Evolutionary conservation across 495 filamentous ascomycete genomes (phyloP).

Genomic region (Talaromyces adpressus): DNA sequence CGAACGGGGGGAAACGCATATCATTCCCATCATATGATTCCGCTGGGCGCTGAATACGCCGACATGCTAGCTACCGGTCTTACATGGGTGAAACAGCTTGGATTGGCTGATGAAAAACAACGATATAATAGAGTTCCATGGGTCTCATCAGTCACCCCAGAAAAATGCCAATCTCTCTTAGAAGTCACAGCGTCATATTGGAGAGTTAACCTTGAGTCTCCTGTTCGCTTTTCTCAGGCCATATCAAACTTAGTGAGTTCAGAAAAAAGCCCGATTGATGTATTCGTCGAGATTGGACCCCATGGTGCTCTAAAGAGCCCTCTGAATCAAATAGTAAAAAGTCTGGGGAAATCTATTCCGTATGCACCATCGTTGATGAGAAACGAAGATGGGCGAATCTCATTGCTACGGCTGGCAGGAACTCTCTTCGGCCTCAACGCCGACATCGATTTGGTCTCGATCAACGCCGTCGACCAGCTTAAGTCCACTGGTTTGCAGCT

Average conservation of each 20-base stretch:
- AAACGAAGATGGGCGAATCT: neutral
- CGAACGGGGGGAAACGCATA: constrained; percentile 44
- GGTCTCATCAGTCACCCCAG: constrained; percentile 20
- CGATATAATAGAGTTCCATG: constrained; percentile 1
- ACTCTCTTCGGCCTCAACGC: neutral
- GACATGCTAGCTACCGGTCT: neutral
- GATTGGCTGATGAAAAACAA: neutral
- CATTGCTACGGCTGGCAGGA: neutral
- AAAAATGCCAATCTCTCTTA: constrained; percentile 18
- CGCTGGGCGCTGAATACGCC: neutral
- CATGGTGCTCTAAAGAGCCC: constrained; percentile 51
- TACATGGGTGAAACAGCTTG: neutral
- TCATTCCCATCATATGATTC: constrained; percentile 37
- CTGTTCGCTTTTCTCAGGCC: constrained; percentile 42
- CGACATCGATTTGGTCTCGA: neutral
- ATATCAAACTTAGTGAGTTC: constrained; percentile 21
- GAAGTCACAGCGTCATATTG: constrained; percentile 27
- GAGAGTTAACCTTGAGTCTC: constrained; percentile 46
- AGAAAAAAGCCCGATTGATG: constrained; percentile 7
- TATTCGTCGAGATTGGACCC: constrained; percentile 49
- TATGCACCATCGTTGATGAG: neutral
- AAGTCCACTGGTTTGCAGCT: neutral
- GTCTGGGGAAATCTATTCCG: neutral
- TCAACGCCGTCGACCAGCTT: neutral
- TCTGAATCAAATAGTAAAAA: constrained; percentile 41